A percentile compares a stretch with the other conserved stretches of the same genome.
Evolutionary conservation across 352 stramenopile genomes (phyloP).

Genomic region (Phytophthora boehmeriae): DNA sequence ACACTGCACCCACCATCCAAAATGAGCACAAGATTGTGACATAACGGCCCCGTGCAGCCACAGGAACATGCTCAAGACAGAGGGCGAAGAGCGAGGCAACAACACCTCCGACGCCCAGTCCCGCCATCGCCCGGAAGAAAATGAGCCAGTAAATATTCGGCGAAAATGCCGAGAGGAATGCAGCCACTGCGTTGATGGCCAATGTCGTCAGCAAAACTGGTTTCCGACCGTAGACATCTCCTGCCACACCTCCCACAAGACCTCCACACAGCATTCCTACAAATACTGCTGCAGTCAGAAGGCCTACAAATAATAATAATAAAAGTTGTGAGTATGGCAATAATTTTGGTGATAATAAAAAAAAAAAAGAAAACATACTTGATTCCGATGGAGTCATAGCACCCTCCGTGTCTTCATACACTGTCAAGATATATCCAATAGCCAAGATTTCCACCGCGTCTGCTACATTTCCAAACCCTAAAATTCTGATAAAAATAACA

Average conservation of each 20-base stretch:
- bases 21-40: conserved; percentile 91
- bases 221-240: conserved; percentile 86
- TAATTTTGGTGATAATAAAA: background rate
- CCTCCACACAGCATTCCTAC: conserved; percentile 88
- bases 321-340: background rate
- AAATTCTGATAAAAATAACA: conserved; percentile 57
- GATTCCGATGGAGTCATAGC: conserved; percentile 75
- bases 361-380: conserved; percentile 47
- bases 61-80: conserved; percentile 85
- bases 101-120: conserved; percentile 83
- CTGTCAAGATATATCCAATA: conserved; percentile 89
- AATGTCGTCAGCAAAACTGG: conserved; percentile 79
- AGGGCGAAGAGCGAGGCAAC: conserved; percentile 87
- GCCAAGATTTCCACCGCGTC: conserved; percentile 92
- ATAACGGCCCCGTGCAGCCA: conserved; percentile 69
- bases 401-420: conserved; percentile 71
- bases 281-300: conserved; percentile 90
- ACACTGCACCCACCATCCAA: conserved; percentile 91
- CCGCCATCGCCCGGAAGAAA: conserved; percentile 71
- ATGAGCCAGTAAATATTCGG: conserved; percentile 78
- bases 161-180: conserved; percentile 77
- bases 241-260: conserved; percentile 70
- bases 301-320: conserved; percentile 50
- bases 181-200: conserved; percentile 76
- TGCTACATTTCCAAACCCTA: conserved; percentile 85